These are phyloP conservation scores for Fusarium sarcochroum DNA, from an alignment of 2,329 filamentous ascomycete genomes.

Conservation along the genomic window DNA sequence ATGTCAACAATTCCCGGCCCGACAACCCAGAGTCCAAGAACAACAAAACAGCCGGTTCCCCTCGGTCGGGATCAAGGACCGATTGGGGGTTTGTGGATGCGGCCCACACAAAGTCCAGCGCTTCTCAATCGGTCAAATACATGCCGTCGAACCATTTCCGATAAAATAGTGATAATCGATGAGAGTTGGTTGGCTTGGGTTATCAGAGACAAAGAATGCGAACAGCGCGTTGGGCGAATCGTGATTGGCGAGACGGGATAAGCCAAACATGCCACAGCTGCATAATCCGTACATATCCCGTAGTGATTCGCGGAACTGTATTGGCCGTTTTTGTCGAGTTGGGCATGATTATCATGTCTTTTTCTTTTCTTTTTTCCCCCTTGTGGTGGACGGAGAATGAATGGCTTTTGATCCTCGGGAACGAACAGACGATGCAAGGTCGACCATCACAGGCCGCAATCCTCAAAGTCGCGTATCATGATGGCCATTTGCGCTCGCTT, in stretches of 20 bases:
- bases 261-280: constrained; percentile 30
- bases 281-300: constrained; percentile 14
- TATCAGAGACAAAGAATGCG: constrained; percentile 29
- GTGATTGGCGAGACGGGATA: constrained; percentile 25
- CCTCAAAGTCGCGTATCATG: constrained; percentile 87
- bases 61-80: constrained; percentile 23
- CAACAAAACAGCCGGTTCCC: background rate
- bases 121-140: constrained; percentile 20
- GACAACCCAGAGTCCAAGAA: constrained; percentile 6
- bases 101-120: constrained; percentile 29
- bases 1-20: constrained; percentile 11
- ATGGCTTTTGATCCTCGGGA: constrained; percentile 1
- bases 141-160: constrained; percentile 42
- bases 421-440: background rate
- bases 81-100: constrained; percentile 18
- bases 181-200: constrained; percentile 17
- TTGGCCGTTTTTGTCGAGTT: constrained; percentile 2
- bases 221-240: background rate
- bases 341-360: background rate
- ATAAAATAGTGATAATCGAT: constrained; percentile 16
- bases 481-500: constrained; percentile 93
- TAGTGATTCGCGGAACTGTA: constrained; percentile 13
- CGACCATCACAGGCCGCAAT: constrained; percentile 69
- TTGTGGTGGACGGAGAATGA: constrained; percentile 1
- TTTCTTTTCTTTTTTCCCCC: background rate